Percentiles rank a stretch among this genome's conserved stretches.
phyloP scores from a whole-genome alignment of 1,139 yeast genomes.

The Geotrichum restrictum region DNA sequence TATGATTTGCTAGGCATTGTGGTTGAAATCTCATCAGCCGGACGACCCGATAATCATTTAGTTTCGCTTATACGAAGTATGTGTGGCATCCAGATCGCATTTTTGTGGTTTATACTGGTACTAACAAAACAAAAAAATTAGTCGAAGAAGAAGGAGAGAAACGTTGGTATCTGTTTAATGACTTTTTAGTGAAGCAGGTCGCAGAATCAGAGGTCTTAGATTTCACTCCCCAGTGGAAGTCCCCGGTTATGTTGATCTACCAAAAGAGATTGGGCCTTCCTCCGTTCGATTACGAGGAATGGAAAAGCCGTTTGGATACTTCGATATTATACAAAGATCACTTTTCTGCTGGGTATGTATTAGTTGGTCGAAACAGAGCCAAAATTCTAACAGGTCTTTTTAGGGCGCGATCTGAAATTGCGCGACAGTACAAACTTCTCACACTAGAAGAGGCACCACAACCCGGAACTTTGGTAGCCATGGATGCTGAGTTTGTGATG shows the following conservation, averaged over 20 bases:
- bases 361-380: no score
- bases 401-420: constrained; percentile 51
- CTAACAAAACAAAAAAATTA: not conserved
- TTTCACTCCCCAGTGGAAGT: constrained; percentile 72
- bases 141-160: constrained; percentile 37
- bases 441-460: constrained; percentile 66
- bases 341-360: constrained; percentile 54
- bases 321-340: constrained; percentile 69
- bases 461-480: constrained; percentile 76
- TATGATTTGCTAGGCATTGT: constrained; percentile 40
- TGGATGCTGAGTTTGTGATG: constrained; percentile 95
- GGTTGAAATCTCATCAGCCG: constrained; percentile 37
- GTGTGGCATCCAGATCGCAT: no score
- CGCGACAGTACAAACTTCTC: constrained; percentile 61
- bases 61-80: constrained; percentile 43
- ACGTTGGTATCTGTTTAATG: constrained; percentile 85
- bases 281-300: constrained; percentile 42
- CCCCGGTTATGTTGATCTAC: constrained; percentile 71
- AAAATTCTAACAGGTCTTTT: no score
- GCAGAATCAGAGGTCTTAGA: constrained; percentile 65
- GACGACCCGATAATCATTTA: constrained; percentile 35
- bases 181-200: constrained; percentile 79
- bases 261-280: constrained; percentile 40
- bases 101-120: no score
- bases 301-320: constrained; percentile 52